phyloP scores from a whole-genome alignment of 2,329 filamentous ascomycete species.

The Fusarium sororula region DNA sequence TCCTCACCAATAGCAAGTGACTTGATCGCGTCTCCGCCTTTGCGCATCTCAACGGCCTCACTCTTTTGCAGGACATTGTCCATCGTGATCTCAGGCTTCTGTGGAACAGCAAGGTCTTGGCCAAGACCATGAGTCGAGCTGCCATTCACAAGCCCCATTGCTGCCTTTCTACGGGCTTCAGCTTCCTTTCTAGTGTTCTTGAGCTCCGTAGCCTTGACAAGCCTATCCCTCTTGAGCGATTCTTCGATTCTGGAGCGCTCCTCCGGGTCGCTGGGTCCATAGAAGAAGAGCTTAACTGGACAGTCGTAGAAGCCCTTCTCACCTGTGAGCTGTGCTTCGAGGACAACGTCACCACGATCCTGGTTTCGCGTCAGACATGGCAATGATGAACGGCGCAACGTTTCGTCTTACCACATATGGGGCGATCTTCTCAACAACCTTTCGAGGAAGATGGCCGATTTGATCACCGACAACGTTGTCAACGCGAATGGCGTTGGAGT shows the following conservation, averaged over 20 bases:
- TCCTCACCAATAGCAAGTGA: slow-evolving; percentile 77
- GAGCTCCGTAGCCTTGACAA: slow-evolving; percentile 67
- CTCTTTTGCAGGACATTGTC: slow-evolving; percentile 73
- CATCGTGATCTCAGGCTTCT: slow-evolving; percentile 57
- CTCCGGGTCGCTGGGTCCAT: slow-evolving; percentile 68
- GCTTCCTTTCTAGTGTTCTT: slow-evolving; percentile 64
- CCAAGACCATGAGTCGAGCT: slow-evolving; percentile 51
- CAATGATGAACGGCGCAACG: not conserved
- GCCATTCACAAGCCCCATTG: slow-evolving; percentile 51
- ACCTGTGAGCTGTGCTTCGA: slow-evolving; percentile 77
- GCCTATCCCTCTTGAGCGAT: slow-evolving; percentile 69
- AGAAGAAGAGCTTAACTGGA: slow-evolving; percentile 74
- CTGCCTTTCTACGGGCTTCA: slow-evolving; percentile 59
- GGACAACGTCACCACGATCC: slow-evolving; percentile 66
- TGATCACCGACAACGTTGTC: slow-evolving; percentile 79
- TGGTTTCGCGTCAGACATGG: slow-evolving; percentile 43
- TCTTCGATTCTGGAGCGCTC: slow-evolving; percentile 65
- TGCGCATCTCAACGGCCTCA: slow-evolving; percentile 72
- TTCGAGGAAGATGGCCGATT: slow-evolving; percentile 80
- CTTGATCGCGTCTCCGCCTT: slow-evolving; percentile 72
- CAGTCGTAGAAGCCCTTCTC: slow-evolving; percentile 75
- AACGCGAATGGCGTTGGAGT: slow-evolving; percentile 79
- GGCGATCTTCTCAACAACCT: slow-evolving; percentile 75
- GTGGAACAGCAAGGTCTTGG: slow-evolving; percentile 25
- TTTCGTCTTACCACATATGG: slow-evolving; percentile 68